Percentiles rank a stretch among this genome's conserved stretches.
phyloP scores from a whole-genome alignment of 2,329 filamentous ascomycete genomes.

The Coniochaeta sp. region DNA sequence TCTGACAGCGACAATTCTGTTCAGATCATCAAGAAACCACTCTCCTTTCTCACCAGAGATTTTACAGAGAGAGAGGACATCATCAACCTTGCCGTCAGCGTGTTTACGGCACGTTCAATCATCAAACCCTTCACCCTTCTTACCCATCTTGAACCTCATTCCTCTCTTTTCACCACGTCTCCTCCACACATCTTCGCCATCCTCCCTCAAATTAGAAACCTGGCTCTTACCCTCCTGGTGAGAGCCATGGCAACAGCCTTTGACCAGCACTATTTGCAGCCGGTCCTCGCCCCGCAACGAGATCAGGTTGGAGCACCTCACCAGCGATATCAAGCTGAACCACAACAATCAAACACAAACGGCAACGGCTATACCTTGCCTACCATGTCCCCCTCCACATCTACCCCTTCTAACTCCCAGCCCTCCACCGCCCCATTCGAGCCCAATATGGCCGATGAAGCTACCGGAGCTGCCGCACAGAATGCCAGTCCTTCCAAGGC shows the following conservation, averaged over 20 bases:
- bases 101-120: neutral
- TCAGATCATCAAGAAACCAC: neutral
- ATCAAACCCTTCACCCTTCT: neutral
- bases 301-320: neutral
- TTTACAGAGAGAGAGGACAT: too few species aligned
- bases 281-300: neutral
- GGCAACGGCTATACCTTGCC: slow-evolving; percentile 13
- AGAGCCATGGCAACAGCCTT: slow-evolving; percentile 1
- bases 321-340: neutral
- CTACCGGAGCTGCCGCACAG: slow-evolving; percentile 9
- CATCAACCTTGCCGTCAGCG: neutral
- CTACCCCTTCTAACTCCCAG: neutral
- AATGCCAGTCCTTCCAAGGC: slow-evolving; percentile 15
- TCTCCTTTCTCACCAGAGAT: neutral
- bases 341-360: slow-evolving; percentile 5
- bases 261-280: neutral
- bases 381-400: neutral
- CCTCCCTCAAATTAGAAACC: neutral
- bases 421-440: neutral
- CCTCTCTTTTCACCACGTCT: neutral
- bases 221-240: slow-evolving; percentile 1
- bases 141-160: neutral
- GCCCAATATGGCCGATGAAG: slow-evolving; percentile 1
- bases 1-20: neutral
- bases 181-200: neutral